phyloP scores from a whole-genome alignment of 1,139 yeast genomes.

The Yamadazyma sp. region DNA sequence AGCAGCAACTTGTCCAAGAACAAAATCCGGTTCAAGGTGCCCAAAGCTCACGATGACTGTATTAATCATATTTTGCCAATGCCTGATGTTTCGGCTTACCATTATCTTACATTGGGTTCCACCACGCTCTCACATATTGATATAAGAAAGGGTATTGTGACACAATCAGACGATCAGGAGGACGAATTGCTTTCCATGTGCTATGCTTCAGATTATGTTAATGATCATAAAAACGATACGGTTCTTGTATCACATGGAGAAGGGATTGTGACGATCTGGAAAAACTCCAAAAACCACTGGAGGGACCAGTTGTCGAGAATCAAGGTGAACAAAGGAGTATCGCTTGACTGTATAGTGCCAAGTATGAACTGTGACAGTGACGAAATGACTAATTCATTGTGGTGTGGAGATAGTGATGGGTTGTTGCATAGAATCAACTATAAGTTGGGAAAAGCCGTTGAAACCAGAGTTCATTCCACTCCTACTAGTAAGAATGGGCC shows the following conservation, averaged over 20 bases:
- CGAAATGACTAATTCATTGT: slow-evolving; percentile 52
- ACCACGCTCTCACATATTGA: slow-evolving; percentile 82
- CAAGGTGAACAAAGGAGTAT: slow-evolving; percentile 66
- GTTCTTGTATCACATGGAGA: slow-evolving; percentile 83
- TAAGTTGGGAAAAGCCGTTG: slow-evolving; percentile 62
- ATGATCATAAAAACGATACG: slow-evolving; percentile 57
- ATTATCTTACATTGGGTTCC: slow-evolving; percentile 78
- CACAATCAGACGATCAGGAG: slow-evolving; percentile 84
- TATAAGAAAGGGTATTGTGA: slow-evolving; percentile 63
- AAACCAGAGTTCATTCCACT: slow-evolving; percentile 63
- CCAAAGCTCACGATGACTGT: slow-evolving; percentile 68
- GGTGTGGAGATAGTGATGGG: slow-evolving; percentile 92
- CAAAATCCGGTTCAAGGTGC: slow-evolving; percentile 41
- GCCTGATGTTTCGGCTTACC: slow-evolving; percentile 73
- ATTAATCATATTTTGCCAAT: slow-evolving; percentile 71
- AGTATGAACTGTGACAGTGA: slow-evolving; percentile 70
- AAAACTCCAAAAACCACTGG: slow-evolving; percentile 61
- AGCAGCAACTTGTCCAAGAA: slow-evolving; percentile 44
- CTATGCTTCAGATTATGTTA: slow-evolving; percentile 50
- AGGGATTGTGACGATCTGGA: slow-evolving; percentile 93
- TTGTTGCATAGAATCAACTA: slow-evolving; percentile 65
- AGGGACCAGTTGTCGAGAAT: slow-evolving; percentile 83
- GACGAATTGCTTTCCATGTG: slow-evolving; percentile 83
- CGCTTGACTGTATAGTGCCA: slow-evolving; percentile 75
- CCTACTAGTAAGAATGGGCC: slow-evolving; percentile 42